Base-by-base conservation (phyloP, 495 filamentous ascomycete genomes). In the Penicillium ochrochloron region DNA sequence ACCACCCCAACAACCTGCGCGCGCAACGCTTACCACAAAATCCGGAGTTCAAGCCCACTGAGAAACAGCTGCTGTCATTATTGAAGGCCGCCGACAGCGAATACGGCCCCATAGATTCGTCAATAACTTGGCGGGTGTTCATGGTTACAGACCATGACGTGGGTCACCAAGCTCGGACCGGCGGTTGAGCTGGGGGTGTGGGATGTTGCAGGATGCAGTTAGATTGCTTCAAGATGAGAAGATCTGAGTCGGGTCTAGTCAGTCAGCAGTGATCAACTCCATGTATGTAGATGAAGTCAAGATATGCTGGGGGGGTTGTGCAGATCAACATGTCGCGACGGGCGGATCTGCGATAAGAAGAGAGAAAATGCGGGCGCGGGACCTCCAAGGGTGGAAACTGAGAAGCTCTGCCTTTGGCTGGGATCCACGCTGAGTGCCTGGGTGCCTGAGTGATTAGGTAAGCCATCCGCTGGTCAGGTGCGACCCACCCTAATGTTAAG, bases 21-120 rank as follows among this genome's bases (percentile, higher is more conserved):
- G 33, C n/a, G 15, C 37, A 19, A 35, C 4, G 12, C 89, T 68
- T 84, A 96, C 93, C 90, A 74, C 90, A 90, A 72, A 96, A 95
- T 3, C 95, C 95, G 17, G 86, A 88, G 64, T 97, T 90, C 39
- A 97, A 79, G 4, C 92, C 95, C 7, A 97, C 92, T 46, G 93
- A 87, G 79, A 99, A 99, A 72, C 89, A 93, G 61, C 86, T 92
- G 71, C 85, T 88, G 71, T 97, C 91, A 70, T 89, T 83, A 73
- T 97, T 98, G 80, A 99, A 96, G 23, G 89, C 85, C 54, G 89
- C 88, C 29, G 91, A 95, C 34, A 97, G 84, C 33, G 92, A 94
- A 67, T 88, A 85, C 7, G 92, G 90, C 44, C 86, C 85, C 41
- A 81, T 83, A 41, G 91, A 88, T 51, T 85, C 86, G 73, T 96